A percentile compares a stretch with the other conserved stretches of the same genome.
These are phyloP conservation scores for Purpureocillium lavendulum DNA, from an alignment of 2,329 filamentous ascomycete genomes.

Conservation along the genomic window DNA sequence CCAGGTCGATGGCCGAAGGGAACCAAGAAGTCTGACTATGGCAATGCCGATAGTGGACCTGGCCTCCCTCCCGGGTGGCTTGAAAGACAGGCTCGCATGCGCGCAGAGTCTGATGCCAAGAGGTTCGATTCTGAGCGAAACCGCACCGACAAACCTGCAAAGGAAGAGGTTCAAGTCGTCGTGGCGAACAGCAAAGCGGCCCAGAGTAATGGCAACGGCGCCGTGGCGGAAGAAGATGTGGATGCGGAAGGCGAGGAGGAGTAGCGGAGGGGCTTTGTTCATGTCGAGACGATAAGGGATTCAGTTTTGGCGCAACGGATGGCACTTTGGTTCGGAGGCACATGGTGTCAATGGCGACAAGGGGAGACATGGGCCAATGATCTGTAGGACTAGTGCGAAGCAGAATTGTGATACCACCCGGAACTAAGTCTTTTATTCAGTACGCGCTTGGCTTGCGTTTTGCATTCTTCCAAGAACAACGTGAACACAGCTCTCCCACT, in stretches of 20 bases:
- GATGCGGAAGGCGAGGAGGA: slow-evolving; percentile 26
- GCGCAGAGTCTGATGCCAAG: slow-evolving; percentile 9
- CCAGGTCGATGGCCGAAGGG: slow-evolving; percentile 61
- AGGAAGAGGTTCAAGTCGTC: slow-evolving; percentile 24
- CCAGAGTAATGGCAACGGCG: slow-evolving; percentile 1
- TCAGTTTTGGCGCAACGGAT: neutral
- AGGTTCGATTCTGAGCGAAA: slow-evolving; percentile 6
- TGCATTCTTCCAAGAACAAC: too few relatives aligned
- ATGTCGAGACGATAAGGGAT: too few relatives aligned
- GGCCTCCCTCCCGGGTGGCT: slow-evolving; percentile 52
- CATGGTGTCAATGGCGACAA: too few relatives aligned
- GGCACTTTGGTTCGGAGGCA: neutral
- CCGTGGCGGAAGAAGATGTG: slow-evolving; percentile 15
- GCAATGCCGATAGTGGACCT: slow-evolving; percentile 56
- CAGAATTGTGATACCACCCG: too few relatives aligned
- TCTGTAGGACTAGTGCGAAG: too few relatives aligned
- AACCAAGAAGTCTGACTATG: slow-evolving; percentile 60
- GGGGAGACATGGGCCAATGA: too few relatives aligned
- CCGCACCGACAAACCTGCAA: slow-evolving; percentile 15
- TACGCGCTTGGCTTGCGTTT: too few relatives aligned
- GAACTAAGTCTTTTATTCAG: neutral
- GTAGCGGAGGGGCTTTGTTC: slow-evolving; percentile 4
- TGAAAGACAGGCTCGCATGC: slow-evolving; percentile 18
- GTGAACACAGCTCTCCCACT: too few relatives aligned
- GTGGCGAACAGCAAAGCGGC: slow-evolving; percentile 13